A percentile compares a stretch with the other conserved stretches of the same genome.
phyloP scores from a whole-genome alignment of 768 basidiomycete species.

The Russula olivacea region DNA sequence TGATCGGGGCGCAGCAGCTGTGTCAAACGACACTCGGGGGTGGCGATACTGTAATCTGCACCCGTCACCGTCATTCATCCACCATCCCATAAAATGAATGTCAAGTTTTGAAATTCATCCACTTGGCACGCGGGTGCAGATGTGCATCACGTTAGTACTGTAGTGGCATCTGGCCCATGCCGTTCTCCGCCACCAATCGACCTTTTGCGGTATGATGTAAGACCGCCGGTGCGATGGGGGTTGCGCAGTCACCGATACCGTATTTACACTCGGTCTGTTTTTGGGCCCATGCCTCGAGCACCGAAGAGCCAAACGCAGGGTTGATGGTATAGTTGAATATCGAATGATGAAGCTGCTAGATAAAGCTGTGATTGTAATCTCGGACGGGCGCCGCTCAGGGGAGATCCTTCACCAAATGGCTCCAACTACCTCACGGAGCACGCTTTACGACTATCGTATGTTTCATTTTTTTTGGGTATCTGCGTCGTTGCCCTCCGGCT shows the following conservation, averaged over 20 bases:
- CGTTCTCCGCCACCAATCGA: not conserved
- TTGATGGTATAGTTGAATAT: not conserved
- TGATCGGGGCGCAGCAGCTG: conserved; percentile 3
- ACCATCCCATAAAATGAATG: not conserved
- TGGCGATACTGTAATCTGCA: not conserved
- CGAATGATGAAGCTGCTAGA: too few relatives aligned
- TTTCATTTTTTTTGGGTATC: not conserved
- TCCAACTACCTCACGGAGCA: not conserved
- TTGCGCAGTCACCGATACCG: not conserved
- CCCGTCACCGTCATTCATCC: too few relatives aligned
- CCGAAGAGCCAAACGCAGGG: conserved; percentile 2
- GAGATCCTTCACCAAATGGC: not conserved
- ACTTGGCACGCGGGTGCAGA: not conserved
- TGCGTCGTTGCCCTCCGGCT: not conserved
- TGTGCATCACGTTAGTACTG: not conserved
- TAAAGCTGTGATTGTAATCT: conserved; percentile 10
- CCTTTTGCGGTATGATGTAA: not conserved
- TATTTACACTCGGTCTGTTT: not conserved
- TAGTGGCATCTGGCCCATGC: not conserved
- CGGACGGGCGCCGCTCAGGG: conserved; percentile 6
- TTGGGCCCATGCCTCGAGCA: not conserved
- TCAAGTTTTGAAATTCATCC: not conserved
- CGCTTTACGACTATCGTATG: not conserved
- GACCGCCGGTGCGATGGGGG: not conserved
- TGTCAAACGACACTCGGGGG: conserved; percentile 2